A percentile compares a stretch with the other conserved stretches of the same genome.
Conservation (phyloP, 2,329 filamentous ascomycete genomes). For the Verticillium nonalfalfae region DNA sequence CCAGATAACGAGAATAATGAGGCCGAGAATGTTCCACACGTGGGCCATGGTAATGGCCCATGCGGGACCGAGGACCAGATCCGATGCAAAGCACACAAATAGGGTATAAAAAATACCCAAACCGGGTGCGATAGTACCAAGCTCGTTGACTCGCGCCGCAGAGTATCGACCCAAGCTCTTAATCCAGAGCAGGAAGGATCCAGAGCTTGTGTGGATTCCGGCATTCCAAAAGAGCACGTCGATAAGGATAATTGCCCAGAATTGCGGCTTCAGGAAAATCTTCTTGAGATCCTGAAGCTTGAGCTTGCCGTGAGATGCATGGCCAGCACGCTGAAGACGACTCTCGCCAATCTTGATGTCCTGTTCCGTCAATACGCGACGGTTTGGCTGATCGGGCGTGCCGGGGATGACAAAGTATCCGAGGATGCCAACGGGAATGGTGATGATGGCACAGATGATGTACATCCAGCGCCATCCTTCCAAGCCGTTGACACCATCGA, state of each 20-base stretch:
- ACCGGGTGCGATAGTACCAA: constrained; percentile 44
- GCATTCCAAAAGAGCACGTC: constrained; percentile 53
- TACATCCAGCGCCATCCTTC: constrained; percentile 53
- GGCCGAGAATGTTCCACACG: constrained; percentile 43
- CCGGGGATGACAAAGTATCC: constrained; percentile 46
- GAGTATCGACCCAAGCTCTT: constrained; percentile 45
- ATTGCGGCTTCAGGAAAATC: constrained; percentile 33
- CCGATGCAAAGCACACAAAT: constrained; percentile 46
- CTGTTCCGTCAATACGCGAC: constrained; percentile 32
- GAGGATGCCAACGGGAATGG: constrained; percentile 44
- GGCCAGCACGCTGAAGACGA: constrained; percentile 37
- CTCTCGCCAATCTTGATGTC: constrained; percentile 38
- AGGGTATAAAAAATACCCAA: constrained; percentile 52
- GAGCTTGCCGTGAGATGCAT: constrained; percentile 28
- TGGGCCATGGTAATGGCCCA: constrained; percentile 49
- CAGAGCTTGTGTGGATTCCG: constrained; percentile 35
- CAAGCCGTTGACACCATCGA: constrained; percentile 37
- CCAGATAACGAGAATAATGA: constrained; percentile 50
- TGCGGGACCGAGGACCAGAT: constrained; percentile 43
- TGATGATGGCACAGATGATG: constrained; percentile 46
- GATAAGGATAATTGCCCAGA: constrained; percentile 43
- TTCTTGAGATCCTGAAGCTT: constrained; percentile 19
- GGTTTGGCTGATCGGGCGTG: constrained; percentile 37
- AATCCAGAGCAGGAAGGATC: constrained; percentile 50
- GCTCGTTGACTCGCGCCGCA: constrained; percentile 38